A percentile compares a stretch with the other conserved stretches of the same genome.
Evolutionary conservation across 140 eudicot genomes (phyloP).

Genomic region (Flaveria floridana): DNA sequence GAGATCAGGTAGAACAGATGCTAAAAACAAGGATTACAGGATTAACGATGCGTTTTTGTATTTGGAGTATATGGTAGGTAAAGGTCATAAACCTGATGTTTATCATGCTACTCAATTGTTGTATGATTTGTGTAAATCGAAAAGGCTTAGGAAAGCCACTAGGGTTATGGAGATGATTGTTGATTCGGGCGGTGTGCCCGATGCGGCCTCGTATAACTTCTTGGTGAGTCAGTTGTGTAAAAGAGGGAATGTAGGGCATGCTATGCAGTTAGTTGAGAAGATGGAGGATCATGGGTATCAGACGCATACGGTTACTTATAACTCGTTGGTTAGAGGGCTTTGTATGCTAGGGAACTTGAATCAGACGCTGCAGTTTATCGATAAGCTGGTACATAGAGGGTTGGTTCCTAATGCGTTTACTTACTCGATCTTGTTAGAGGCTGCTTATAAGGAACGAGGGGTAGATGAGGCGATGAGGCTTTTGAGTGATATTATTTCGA

Average conservation of each 20-base stretch:
- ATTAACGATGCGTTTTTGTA: constrained; percentile 68
- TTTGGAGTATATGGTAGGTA: constrained; percentile 70
- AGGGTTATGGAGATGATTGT: constrained; percentile 86
- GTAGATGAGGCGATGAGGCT: constrained; percentile 71
- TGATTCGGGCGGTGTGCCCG: constrained; percentile 55
- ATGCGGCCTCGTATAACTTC: constrained; percentile 57
- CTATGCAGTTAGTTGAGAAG: constrained; percentile 71
- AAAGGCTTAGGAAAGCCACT: constrained; percentile 57
- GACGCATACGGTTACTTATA: constrained; percentile 65
- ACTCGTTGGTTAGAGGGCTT: constrained; percentile 71
- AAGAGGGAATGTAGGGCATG: constrained; percentile 66
- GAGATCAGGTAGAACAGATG: constrained; percentile 59
- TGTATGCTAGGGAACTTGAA: constrained; percentile 68
- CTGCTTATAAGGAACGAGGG: constrained; percentile 77
- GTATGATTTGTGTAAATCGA: constrained; percentile 62
- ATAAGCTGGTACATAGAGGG: constrained; percentile 56
- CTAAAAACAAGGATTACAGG: constrained; percentile 51
- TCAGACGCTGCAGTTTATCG: constrained; percentile 54
- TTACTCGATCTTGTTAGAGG: constrained; percentile 74
- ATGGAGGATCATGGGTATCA: constrained; percentile 85
- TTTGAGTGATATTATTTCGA: constrained; percentile 57
- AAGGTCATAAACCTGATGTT: constrained; percentile 79
- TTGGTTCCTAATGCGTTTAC: constrained; percentile 72
- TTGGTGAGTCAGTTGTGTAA: constrained; percentile 67
- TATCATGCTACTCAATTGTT: constrained; percentile 63